phyloP scores from a whole-genome alignment of 768 basidiomycete genomes.

The Trametes sanguinea region DNA sequence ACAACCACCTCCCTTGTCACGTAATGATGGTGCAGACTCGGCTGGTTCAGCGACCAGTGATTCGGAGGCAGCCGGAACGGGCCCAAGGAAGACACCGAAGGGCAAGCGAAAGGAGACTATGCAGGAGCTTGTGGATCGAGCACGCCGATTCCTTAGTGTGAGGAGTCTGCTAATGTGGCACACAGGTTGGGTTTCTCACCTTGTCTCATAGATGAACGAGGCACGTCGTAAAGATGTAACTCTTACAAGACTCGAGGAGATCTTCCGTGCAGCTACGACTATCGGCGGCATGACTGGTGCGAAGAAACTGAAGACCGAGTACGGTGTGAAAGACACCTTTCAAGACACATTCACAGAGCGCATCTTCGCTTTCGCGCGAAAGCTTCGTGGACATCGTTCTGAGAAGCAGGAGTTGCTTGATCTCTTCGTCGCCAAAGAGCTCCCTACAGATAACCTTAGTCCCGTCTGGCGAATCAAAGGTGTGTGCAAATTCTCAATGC shows the following conservation, averaged over 20 bases:
- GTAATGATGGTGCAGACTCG: too few relatives aligned
- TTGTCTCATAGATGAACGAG: too few relatives aligned
- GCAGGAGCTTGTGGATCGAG: too few relatives aligned
- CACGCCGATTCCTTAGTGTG: too few relatives aligned
- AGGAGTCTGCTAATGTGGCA: too few relatives aligned
- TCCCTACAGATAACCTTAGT: conserved; percentile 33
- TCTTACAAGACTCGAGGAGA: neutral
- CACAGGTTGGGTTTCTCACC: too few relatives aligned
- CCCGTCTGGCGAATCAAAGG: conserved; percentile 37
- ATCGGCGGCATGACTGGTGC: conserved; percentile 9
- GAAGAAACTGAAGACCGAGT: conserved; percentile 28
- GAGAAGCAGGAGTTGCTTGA: conserved; percentile 10
- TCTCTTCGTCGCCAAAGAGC: neutral
- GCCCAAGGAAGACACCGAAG: too few relatives aligned
- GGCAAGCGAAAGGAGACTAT: too few relatives aligned
- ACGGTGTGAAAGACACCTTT: conserved; percentile 39
- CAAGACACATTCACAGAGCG: conserved; percentile 32
- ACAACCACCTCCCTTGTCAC: too few relatives aligned
- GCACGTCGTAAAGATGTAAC: too few relatives aligned
- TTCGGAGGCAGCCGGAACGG: too few relatives aligned
- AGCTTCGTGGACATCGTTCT: neutral
- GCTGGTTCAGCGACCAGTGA: too few relatives aligned
- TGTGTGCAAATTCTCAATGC: neutral
- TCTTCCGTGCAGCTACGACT: neutral
- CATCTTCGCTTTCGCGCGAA: neutral